A percentile compares a stretch with the other conserved stretches of the same genome.
These are phyloP conservation scores for Exophiala spinifera DNA, from an alignment of 2,329 filamentous ascomycete species.

Conservation along the genomic window DNA sequence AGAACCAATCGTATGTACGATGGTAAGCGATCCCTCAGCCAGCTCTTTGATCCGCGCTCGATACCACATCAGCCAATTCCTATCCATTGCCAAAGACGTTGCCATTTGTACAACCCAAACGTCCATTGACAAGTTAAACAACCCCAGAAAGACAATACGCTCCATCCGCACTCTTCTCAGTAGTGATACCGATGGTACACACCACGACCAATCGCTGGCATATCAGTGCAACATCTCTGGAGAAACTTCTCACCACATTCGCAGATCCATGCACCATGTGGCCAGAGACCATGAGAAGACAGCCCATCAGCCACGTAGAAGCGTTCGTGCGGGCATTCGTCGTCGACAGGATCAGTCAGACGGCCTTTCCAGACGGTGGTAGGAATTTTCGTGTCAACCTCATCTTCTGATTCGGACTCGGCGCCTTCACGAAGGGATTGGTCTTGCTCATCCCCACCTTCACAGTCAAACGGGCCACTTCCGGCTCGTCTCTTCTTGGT, in stretches of 20 bases:
- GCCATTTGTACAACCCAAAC: too few species aligned
- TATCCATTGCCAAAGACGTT: too few species aligned
- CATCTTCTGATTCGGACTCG: background rate
- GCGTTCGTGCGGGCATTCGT: background rate
- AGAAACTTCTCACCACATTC: background rate
- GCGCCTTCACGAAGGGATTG: background rate
- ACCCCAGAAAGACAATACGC: too few species aligned
- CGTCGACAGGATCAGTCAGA: background rate
- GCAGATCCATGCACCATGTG: slow-evolving; percentile 8
- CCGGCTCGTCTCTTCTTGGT: background rate
- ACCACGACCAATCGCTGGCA: slow-evolving; percentile 6
- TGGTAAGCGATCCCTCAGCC: too few species aligned
- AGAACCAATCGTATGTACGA: too few species aligned
- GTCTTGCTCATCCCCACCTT: background rate
- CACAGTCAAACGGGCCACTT: background rate
- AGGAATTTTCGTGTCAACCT: background rate
- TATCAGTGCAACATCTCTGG: background rate
- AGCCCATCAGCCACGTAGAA: slow-evolving; percentile 3
- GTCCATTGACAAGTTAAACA: too few species aligned
- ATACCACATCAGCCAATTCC: too few species aligned
- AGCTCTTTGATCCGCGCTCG: too few species aligned
- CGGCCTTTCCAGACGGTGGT: background rate
- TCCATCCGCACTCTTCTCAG: background rate
- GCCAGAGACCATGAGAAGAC: slow-evolving; percentile 11
- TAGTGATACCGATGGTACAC: background rate